Evolutionary conservation across 352 stramenopile genomes (phyloP), one percentile per base, ranked within the genome.

Genomic region (Globisporangium parvum): DNA sequence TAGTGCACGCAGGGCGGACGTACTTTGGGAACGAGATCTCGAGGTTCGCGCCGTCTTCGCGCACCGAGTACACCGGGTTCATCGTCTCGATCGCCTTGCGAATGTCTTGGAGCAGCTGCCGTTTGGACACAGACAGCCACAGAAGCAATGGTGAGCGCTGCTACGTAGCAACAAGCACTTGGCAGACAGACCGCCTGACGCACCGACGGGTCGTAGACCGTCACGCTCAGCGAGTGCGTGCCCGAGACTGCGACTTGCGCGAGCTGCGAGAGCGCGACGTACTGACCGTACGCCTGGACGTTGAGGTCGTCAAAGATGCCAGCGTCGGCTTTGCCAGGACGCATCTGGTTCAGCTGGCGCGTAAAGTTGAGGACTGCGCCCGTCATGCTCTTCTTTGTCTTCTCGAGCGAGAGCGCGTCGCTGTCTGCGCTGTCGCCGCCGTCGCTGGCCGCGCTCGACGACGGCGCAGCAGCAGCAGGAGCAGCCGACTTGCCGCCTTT

Each of bases 11-110:
- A 31, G 26, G 26, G 6, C 26, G 26, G 6, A 77, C 73, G 41
- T 69, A 91, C 83, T 91, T 92, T 31, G 84, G 81, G 59, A 92
- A 92, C 8, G 81, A 87, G 24, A 93, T 80, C 46, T 88, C 74
- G 41, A 93, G 75, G 18, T 70, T 71, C 20, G 53, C 75, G 57
- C 59, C 78, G 49, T 90, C 80, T 60, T 90, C 79, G 26, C 79
- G 80, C 52, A 91, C 67, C 6, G 71, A 81, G 60, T 80, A 93
- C 26, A 88, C 75, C 2, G 84, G 79, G 65, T 91, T 93, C 57
- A 85, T 83, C 28, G 54, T 61, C 61, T 89, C 84, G 26, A 93
- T 80, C 14, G 71, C 75, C 67, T 86, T 85, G 63, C 83, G 84
- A 28, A 91, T 72, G 44, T 91, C 78, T 47, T 60, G 56, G 51